These are phyloP conservation scores for Allium fistulosum DNA, from an alignment of 106 monocot genomes.

Conservation along the genomic window DNA sequence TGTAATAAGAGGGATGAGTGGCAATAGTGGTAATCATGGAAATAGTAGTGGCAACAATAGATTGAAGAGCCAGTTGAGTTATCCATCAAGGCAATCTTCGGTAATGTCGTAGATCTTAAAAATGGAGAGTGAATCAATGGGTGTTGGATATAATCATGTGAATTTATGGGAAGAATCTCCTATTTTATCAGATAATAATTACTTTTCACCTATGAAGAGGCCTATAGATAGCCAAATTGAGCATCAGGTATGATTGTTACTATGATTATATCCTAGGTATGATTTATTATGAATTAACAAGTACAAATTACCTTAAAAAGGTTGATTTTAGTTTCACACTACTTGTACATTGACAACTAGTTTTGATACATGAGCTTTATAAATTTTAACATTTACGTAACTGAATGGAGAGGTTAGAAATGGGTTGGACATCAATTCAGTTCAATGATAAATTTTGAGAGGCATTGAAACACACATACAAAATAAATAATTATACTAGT, in stretches of 20 bases:
- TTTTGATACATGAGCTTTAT: not conserved
- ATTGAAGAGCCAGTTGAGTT: conserved; percentile 12
- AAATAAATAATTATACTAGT: too few species aligned
- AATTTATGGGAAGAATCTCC: conserved; percentile 11
- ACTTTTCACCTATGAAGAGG: conserved; percentile 4
- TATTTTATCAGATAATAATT: not conserved
- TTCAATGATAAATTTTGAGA: not conserved
- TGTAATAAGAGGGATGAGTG: conserved; percentile 2
- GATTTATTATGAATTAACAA: not conserved
- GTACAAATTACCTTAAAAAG: not conserved
- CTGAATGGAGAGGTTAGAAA: conserved; percentile 42
- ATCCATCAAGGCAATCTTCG: conserved; percentile 7
- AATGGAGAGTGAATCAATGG: not conserved
- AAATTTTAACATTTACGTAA: not conserved
- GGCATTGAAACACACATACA: too few species aligned
- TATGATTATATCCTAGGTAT: not conserved
- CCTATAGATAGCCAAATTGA: not conserved
- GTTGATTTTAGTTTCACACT: too few species aligned
- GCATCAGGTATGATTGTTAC: not conserved
- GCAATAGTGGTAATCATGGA: conserved; percentile 7
- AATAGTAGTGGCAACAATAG: not conserved
- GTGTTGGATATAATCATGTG: not conserved
- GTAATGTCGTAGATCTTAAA: not conserved
- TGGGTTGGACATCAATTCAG: conserved; percentile 66
- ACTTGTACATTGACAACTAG: not conserved